Evolutionary conservation across 2,329 filamentous ascomycete genomes (phyloP).

Genomic region (Leptographium galeiforme): DNA sequence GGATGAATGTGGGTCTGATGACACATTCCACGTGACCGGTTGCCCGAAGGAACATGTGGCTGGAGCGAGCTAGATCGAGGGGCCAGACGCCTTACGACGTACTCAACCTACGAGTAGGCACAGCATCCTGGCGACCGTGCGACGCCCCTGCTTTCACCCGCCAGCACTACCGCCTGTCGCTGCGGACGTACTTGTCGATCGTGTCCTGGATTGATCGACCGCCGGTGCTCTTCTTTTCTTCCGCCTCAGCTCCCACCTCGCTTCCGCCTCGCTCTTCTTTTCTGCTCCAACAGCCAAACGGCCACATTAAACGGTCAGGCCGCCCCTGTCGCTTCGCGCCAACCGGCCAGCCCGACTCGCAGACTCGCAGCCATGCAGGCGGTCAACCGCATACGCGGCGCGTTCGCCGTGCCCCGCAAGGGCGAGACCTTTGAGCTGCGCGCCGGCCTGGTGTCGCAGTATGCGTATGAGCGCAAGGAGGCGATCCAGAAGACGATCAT

Average conservation of each 20-base stretch:
- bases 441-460: conserved; percentile 91
- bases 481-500: conserved; percentile 99
- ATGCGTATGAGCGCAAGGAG: conserved; percentile 98
- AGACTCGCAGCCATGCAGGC: conserved; percentile 32
- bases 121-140: not conserved
- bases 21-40: not conserved
- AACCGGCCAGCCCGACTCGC: not conserved
- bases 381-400: conserved; percentile 89
- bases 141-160: not conserved
- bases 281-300: not conserved
- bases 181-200: not conserved
- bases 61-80: not conserved
- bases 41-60: not conserved
- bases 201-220: not conserved
- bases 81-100: not conserved
- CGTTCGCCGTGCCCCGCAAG: conserved; percentile 85
- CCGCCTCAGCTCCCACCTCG: not conserved
- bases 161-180: not conserved
- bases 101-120: not conserved
- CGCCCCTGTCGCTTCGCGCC: no score
- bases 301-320: no score
- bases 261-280: not conserved
- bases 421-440: conserved; percentile 97
- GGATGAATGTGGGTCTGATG: not conserved
- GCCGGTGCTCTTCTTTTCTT: not conserved